A percentile compares a stretch with the other conserved stretches of the same genome.
phyloP scores from a whole-genome alignment of 306 rosid genomes.

The Sesbania bispinosa region DNA sequence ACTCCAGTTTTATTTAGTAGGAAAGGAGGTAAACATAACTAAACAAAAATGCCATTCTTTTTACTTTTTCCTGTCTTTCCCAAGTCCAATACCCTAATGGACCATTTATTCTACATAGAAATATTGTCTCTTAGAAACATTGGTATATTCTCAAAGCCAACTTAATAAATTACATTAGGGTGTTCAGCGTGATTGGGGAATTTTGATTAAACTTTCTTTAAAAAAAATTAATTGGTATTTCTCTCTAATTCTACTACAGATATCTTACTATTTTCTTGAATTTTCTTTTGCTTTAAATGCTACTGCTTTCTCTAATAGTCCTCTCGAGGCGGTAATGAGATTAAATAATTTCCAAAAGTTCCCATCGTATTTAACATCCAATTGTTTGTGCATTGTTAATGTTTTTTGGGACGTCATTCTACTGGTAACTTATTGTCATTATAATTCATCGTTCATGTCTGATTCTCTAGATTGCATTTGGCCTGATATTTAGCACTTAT shows the following conservation, averaged over 20 bases:
- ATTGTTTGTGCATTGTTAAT: background rate
- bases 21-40: background rate
- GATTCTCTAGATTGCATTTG: background rate
- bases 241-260: background rate
- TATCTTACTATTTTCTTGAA: background rate
- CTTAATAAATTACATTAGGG: background rate
- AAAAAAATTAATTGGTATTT: background rate
- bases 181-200: slow-evolving; percentile 1
- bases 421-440: background rate
- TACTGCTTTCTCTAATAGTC: background rate
- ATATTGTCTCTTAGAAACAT: background rate
- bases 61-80: background rate
- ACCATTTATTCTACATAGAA: background rate
- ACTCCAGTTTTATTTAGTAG: slow-evolving; percentile 9
- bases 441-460: background rate
- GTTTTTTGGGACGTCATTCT: background rate
- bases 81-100: background rate
- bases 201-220: background rate
- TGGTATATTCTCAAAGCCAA: slow-evolving; percentile 15
- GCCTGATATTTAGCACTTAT: background rate
- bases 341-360: background rate
- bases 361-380: background rate
- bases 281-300: background rate
- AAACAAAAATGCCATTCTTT: background rate
- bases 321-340: background rate